Base-by-base conservation (phyloP, 2,329 filamentous ascomycete genomes). In the Colletotrichum tropicicola region DNA sequence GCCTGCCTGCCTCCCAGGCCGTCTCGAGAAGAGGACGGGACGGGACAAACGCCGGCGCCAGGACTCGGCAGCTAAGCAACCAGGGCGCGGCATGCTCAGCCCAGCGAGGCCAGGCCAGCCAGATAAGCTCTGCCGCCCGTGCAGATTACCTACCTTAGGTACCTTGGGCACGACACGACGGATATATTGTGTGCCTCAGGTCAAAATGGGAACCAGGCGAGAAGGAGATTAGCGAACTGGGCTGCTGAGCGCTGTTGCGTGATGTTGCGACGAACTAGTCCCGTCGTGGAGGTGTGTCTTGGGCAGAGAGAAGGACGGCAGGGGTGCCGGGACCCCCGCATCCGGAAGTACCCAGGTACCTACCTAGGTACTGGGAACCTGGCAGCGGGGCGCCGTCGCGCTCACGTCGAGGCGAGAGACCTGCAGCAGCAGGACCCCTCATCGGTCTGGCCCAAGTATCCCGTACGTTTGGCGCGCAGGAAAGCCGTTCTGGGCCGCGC, bases 251-350 rank as follows among this genome's bases (percentile, higher is more conserved):
- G 41, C 44, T 51, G 53, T 65, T 65, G 57, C 43, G 59, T 62
- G 59, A 62, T 58, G 59, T 61, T 57, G 43, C 27, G 27, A 65
- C 35, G 32, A n/a, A 44, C 61, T 49, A 61, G 54, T 35, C 61
- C 57, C 13, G 35, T 44, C 49, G 32, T 21, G 57, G 61, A 65
- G 61, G 61, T 55, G 49, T 65, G 61, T 65, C 57, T 65, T 65
- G 49, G 57, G 57, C 43, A 61, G 27, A 55, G 35, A 55, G 32
- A 65, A 65, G 55, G 61, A 51, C 19, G 25, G 27, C 57, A 54
- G 57, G 56, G 60, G 61, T 53, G 57, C 35, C 17, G 17, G 49
- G 13, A 53, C 39, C 49, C 39, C 61, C 61, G 61, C 57, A 65
- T 61, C 32, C 57, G 61, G 61, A 61, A 61, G 32, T 35, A 30